phyloP scores from a whole-genome alignment of 106 monocot species.

The Cymbidium sinense region DNA sequence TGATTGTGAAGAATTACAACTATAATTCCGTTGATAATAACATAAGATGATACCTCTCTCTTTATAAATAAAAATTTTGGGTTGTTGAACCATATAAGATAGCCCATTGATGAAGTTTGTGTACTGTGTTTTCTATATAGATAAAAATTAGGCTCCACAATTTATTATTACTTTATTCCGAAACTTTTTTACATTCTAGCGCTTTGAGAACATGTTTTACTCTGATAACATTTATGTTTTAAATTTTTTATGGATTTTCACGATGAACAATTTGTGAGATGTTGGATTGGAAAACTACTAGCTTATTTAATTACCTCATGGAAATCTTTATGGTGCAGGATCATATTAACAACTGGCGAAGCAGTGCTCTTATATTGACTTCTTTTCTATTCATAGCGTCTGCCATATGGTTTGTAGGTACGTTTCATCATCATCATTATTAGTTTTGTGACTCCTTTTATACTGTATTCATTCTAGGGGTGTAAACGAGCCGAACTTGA shows the following conservation, averaged over 20 bases:
- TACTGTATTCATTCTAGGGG: background rate
- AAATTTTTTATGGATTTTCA: background rate
- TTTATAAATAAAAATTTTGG: too few species aligned
- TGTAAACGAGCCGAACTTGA: too few species aligned
- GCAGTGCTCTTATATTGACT: constrained; percentile 66
- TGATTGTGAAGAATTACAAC: too few species aligned
- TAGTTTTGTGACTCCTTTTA: background rate
- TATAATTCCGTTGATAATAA: too few species aligned
- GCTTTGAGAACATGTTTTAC: too few species aligned
- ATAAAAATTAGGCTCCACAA: too few species aligned
- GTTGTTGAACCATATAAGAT: too few species aligned
- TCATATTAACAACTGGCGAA: constrained; percentile 71
- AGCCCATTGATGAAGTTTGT: too few species aligned
- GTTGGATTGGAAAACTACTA: background rate
- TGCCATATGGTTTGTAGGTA: constrained; percentile 80
- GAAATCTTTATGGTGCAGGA: constrained; percentile 40
- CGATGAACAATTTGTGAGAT: background rate
- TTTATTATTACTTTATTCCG: too few species aligned
- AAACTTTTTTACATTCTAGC: too few species aligned
- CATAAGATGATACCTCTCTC: too few species aligned
- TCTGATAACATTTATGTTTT: background rate
- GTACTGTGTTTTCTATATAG: too few species aligned
- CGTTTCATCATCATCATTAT: background rate
- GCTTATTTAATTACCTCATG: background rate
- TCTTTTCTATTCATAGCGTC: constrained; percentile 84